phyloP scores from a whole-genome alignment of 352 stramenopile genomes.

The Thraustotheca clavata region DNA sequence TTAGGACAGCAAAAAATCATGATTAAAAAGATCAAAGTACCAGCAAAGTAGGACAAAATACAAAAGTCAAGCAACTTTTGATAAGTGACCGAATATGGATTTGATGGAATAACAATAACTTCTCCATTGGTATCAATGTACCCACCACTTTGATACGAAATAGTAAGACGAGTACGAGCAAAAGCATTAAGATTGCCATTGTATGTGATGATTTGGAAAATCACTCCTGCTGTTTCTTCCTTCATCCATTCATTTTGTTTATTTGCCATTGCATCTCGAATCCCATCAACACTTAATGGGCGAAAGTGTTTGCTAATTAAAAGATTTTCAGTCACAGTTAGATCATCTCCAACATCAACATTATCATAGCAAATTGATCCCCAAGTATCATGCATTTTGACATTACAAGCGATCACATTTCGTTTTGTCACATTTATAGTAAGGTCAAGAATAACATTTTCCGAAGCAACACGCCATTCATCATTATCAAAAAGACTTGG shows the following conservation, averaged over 20 bases:
- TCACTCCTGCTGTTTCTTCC: not conserved
- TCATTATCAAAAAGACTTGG: conserved; percentile 10
- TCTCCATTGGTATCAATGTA: not conserved
- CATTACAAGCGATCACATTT: not conserved
- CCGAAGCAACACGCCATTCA: not conserved
- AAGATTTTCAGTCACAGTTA: not conserved
- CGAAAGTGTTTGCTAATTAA: not conserved
- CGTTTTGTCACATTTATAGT: not conserved
- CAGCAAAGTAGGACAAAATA: not conserved
- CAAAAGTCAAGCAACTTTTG: not conserved
- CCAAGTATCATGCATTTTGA: not conserved
- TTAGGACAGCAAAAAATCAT: not conserved
- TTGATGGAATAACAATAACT: not conserved
- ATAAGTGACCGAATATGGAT: not conserved
- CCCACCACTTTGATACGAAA: not conserved
- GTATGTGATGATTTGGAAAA: conserved; percentile 7
- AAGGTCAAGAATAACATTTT: not conserved
- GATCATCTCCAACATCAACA: not conserved
- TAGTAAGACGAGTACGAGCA: not conserved
- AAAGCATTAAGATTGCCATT: conserved; percentile 16
- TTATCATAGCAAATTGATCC: not conserved
- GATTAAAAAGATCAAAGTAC: not conserved
- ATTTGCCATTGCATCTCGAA: not conserved
- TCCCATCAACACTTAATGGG: not conserved
- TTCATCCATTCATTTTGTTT: not conserved